Evolutionary conservation across 2,329 filamentous ascomycete species (phyloP), one percentile per base, ranked within the genome.

Genomic region (Penicillium sp.): DNA sequence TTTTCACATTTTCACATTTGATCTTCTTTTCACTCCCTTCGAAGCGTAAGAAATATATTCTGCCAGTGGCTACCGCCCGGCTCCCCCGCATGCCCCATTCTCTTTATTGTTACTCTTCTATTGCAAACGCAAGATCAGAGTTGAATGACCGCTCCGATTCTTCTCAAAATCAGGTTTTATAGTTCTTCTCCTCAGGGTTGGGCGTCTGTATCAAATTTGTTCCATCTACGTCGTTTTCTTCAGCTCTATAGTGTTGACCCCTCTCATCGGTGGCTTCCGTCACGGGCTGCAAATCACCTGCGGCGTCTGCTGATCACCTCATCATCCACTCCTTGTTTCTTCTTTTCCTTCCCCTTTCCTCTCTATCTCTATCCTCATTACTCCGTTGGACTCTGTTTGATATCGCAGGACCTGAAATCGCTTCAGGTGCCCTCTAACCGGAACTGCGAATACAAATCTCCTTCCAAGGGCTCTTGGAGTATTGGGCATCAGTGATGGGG

Each of bases 211-310:
- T 8, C 24, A n/a, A 18, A 39, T 34, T 44, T 36, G 9, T 36
- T 15, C 26, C 9, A 8, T 49, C 13, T 42, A 12, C 23, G 38
- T 42, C 10, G 4, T 6, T 18, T n/a, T 21, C 3, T 38, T 38
- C 8, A 38, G 7, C 16, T 6, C 8, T 13, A 12, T 9, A 10
- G 16, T 39, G 36, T 34, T 24, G n/a, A 28, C 33, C 46, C 48
- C 52, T 56, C 49, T 43, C 49, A 31, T 49, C 43, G 39, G 52
- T 47, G 54, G 33, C 34, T 52, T 48, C 33, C 43, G 49, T 62
- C 59, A 61, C 59, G 57, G 50, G 59, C 51, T 54, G 53, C 56
- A 53, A 56, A 63, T 64, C 61, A 64, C 59, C 61, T 64, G 60
- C 53, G 54, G 49, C 28, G 53, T 62, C 62, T 53, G 62, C 55